Evolutionary conservation across 1,139 yeast species (phyloP).

Genomic region (Hemisphaericaspora lyxosophila): DNA sequence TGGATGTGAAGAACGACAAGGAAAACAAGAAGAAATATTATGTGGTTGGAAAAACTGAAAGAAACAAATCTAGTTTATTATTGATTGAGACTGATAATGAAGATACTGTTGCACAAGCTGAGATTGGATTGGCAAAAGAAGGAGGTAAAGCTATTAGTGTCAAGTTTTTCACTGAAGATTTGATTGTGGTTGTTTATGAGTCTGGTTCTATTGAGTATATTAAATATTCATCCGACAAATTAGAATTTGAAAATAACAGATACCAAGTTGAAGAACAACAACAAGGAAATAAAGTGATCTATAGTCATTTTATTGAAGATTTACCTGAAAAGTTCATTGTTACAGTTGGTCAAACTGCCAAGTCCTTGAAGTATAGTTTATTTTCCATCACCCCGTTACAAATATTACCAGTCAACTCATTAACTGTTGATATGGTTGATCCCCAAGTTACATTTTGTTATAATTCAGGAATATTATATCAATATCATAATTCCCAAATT

Average conservation of each 20-base stretch:
- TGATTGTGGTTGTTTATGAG: constrained; percentile 39
- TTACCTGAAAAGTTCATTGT: constrained; percentile 25
- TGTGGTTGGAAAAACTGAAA: constrained; percentile 48
- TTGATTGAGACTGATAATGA: constrained; percentile 30
- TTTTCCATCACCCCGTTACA: constrained; percentile 22
- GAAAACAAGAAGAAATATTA: constrained; percentile 29
- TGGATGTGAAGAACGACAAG: constrained; percentile 28
- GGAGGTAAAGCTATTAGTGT: constrained; percentile 29
- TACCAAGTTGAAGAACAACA: constrained; percentile 2
- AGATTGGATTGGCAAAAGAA: constrained; percentile 17
- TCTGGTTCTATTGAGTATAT: constrained; percentile 44
- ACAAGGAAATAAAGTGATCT: constrained; percentile 21
- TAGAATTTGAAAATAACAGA: constrained; percentile 5
- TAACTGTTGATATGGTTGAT: constrained; percentile 7
- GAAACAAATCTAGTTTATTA: constrained; percentile 43
- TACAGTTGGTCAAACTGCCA: constrained; percentile 18
- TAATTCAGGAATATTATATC: constrained; percentile 28
- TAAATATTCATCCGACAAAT: constrained; percentile 17
- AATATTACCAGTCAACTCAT: constrained; percentile 23
- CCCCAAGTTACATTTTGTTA: constrained; percentile 23
- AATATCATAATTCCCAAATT: constrained; percentile 22
- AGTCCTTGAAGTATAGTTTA: constrained; percentile 20
- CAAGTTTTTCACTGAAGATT: constrained; percentile 32
- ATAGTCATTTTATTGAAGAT: constrained; percentile 23
- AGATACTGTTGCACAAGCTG: constrained; percentile 9